Base-by-base conservation (phyloP, 306 rosid genomes). In the Leucaena leucocephala region DNA sequence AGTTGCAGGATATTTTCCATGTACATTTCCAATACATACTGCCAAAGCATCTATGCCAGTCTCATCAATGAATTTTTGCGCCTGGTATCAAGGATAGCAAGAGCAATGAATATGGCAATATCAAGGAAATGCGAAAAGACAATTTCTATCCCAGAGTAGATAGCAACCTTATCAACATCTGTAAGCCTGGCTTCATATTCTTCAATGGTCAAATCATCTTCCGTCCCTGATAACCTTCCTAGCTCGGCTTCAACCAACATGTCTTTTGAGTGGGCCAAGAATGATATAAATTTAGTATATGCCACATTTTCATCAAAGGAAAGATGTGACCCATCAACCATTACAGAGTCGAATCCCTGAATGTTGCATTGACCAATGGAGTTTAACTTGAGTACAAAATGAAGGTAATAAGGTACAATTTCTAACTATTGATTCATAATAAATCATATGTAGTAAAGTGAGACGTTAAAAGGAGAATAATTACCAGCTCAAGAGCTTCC, bases 41-140 rank as follows among this genome's bases (percentile, higher is more conserved):
- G 98, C 98, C 91, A 94, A 90, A 87, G 98, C 96, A 86, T 92
- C 98, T 89, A 92, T 88, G n/a, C 93, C 85, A 21, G 98, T 94
- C 82, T 88, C 89, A 74, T 89, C 90, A 76, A 94, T 91, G 90
- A 94, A 94, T 76, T 87, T 85, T 84, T 90, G 82, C 66, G 98
- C 98, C 98, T 94, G 94, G 83, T 84, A 91, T 84, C 66, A 71
- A 62, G 34, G 59, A 75, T 65, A 82, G 34, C 40, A 12, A 1
- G 27, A 45, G 10, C 71, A 55, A 72, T 36, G 39, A 80, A 33
- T 63, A 71, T 68, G 83, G 72, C 59, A 78, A 49, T 33, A 12
- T 63, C 50, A 39, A 64, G 78, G n/a, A 62, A 42, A 17, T 4
- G 49, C 74, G 62, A 71, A 74, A 77, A 17, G 48, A 42, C 9